These are phyloP conservation scores for Isatis tinctoria DNA, from an alignment of 345 rosid species.

Conservation along the genomic window DNA sequence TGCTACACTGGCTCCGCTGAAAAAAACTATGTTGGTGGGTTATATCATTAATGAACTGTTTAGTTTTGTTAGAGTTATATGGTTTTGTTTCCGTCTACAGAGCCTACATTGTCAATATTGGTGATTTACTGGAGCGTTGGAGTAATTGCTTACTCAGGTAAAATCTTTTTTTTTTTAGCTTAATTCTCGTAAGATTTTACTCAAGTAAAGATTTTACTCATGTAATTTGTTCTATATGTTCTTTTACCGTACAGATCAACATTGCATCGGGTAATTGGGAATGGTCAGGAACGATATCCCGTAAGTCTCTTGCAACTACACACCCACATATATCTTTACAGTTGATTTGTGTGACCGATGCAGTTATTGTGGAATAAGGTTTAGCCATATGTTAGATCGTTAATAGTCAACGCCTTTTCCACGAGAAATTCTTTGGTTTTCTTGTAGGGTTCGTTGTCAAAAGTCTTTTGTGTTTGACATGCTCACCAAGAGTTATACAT, in stretches of 20 bases:
- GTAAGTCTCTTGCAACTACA: conserved; percentile 29
- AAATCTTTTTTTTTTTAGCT: not conserved
- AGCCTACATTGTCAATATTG: conserved; percentile 52
- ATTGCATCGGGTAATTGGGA: conserved; percentile 75
- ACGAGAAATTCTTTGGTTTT: too few species aligned
- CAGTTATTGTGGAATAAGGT: not conserved
- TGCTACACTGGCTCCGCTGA: not conserved
- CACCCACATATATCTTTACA: not conserved
- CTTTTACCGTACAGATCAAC: conserved; percentile 54
- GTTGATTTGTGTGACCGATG: not conserved
- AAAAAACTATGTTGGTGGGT: too few species aligned
- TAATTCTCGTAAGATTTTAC: not conserved
- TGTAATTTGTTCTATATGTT: not conserved
- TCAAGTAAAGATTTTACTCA: not conserved
- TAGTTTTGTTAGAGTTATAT: not conserved
- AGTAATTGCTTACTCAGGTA: conserved; percentile 82
- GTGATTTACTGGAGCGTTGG: conserved; percentile 89
- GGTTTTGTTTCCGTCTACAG: not conserved
- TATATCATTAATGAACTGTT: too few species aligned
- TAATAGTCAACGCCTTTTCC: too few species aligned
- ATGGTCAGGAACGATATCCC: conserved; percentile 68
- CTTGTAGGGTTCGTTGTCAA: too few species aligned
- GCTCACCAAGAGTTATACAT: too few species aligned
- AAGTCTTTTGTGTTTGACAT: too few species aligned
- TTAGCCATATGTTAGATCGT: too few species aligned